These are phyloP conservation scores for Lepidium aucheri DNA, from an alignment of 345 rosid species.

Conservation along the genomic window DNA sequence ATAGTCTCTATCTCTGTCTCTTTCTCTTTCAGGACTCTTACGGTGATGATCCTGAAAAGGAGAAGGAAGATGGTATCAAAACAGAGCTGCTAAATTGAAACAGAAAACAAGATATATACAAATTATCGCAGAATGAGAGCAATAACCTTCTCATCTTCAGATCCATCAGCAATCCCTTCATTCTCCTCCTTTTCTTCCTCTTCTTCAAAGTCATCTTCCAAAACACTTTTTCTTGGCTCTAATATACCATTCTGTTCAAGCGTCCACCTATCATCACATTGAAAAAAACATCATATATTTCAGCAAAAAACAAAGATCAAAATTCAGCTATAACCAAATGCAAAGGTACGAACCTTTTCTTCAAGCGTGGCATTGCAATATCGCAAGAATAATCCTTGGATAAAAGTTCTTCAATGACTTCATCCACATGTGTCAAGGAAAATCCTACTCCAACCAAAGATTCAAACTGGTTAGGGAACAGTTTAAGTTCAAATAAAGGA, in stretches of 20 bases:
- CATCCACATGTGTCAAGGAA: conserved; percentile 69
- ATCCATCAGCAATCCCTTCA: conserved; percentile 46
- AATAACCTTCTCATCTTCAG: conserved; percentile 64
- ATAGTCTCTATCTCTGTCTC: conserved; percentile 53
- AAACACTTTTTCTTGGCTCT: conserved; percentile 80
- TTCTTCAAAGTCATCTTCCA: conserved; percentile 97
- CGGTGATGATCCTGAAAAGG: conserved; percentile 62
- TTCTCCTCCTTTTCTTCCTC: conserved; percentile 93
- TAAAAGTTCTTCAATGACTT: conserved; percentile 77
- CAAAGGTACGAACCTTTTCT: conserved; percentile 50
- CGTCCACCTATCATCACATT: conserved; percentile 46
- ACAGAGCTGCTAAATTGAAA: background rate
- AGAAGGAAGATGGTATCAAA: conserved; percentile 1
- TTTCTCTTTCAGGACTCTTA: conserved; percentile 75
- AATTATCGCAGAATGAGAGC: background rate
- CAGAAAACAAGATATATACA: background rate
- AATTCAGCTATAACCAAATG: background rate
- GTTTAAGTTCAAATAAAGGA: background rate
- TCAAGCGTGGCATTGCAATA: conserved; percentile 77
- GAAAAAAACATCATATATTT: background rate
- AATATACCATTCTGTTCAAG: conserved; percentile 61
- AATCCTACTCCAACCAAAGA: conserved; percentile 33
- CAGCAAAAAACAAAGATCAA: background rate
- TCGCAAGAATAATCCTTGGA: conserved; percentile 86
- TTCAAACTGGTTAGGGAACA: background rate